Base-by-base conservation (phyloP, 139 green algal species). In the Bryopsis sp. region DNA sequence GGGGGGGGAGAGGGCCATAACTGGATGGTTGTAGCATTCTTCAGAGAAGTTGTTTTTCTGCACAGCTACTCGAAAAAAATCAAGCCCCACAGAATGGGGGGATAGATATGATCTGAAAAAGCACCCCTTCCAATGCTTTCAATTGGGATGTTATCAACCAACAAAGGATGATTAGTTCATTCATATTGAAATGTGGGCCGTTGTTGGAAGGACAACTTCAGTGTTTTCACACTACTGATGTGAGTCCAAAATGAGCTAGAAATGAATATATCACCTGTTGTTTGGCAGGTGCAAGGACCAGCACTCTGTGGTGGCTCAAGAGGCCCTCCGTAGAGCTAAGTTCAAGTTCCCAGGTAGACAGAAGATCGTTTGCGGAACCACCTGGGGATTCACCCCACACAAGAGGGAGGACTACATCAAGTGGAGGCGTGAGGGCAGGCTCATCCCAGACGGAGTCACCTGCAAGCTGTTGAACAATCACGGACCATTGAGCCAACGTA, bases 271-370 rank as follows among this genome's bases (percentile, higher is more conserved):
- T 26, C 43, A 50, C 19, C 15, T 50, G 43, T 50, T 11, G 11
- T 26, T 19, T 11, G 43, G 22, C 72, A 87, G 94, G 75, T 96
- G 88, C 88, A 94, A 85, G 77, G 94, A 99, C 64, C 31, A 68
- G 34, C 90, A 98, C 71, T 77, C 65, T n/a, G 60, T 43, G 2
- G 73, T 86, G 31, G 94, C 94, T 2, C 64, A 84, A 39, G 94
- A 99, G 85, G 91, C 93, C 2, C 85, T 99, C 67, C 87, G 94
- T 61, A 93, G 94, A 71, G 94, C 94, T 71, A 99, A 99, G 89
- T 99, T 98, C 91, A 99, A 99, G 90, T 98, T 99, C 83, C 82
- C 94, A 26, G 94, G 94, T 5, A 89, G 94, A 58, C 94, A 99
- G 85, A 99, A 98, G 86, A 93, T 99, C 64, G 89, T 99, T 65